Evolutionary conservation across 352 stramenopile genomes (phyloP).

Genomic region (Globisporangium orthogonon): DNA sequence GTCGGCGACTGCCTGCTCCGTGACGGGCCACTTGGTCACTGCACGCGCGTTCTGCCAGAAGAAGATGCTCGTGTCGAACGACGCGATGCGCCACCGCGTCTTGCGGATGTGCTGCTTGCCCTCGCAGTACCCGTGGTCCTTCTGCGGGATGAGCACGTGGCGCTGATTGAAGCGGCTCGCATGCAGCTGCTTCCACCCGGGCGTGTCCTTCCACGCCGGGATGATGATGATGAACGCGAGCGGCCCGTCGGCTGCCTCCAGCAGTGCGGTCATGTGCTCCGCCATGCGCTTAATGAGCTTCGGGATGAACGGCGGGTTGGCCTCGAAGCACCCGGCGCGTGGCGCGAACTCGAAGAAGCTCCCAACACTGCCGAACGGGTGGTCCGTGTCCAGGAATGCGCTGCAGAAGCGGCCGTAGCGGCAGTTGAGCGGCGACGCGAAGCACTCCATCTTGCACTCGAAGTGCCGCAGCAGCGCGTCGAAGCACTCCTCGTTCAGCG

Average conservation of each 20-base stretch:
- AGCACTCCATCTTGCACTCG: constrained; percentile 91
- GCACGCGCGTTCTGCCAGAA: constrained; percentile 92
- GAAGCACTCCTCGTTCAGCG: constrained; percentile 90
- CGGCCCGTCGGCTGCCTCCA: constrained; percentile 51
- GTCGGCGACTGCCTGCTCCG: constrained; percentile 37
- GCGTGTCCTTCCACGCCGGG: constrained; percentile 81
- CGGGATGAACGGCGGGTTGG: constrained; percentile 94
- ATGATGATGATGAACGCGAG: constrained; percentile 92
- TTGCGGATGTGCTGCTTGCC: constrained; percentile 89
- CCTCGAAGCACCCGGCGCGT: constrained; percentile 87
- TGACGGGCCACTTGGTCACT: constrained; percentile 59
- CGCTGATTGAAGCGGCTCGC: constrained; percentile 68
- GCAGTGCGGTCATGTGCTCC: constrained; percentile 78
- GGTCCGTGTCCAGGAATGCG: constrained; percentile 86
- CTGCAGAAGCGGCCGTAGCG: constrained; percentile 89
- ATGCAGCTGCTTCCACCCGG: constrained; percentile 78
- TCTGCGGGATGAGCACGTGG: constrained; percentile 72
- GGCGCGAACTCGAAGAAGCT: constrained; percentile 93
- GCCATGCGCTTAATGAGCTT: constrained; percentile 89
- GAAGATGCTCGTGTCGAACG: constrained; percentile 95
- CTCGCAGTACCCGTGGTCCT: constrained; percentile 89
- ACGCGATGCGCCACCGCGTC: constrained; percentile 86
- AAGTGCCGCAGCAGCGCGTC: constrained; percentile 89
- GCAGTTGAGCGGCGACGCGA: constrained; percentile 93
- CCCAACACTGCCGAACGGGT: constrained; percentile 85